Percentiles rank a stretch among this genome's conserved stretches.
phyloP scores from a whole-genome alignment of 331 rosid species.

The Erythrophleum ivorense region DNA sequence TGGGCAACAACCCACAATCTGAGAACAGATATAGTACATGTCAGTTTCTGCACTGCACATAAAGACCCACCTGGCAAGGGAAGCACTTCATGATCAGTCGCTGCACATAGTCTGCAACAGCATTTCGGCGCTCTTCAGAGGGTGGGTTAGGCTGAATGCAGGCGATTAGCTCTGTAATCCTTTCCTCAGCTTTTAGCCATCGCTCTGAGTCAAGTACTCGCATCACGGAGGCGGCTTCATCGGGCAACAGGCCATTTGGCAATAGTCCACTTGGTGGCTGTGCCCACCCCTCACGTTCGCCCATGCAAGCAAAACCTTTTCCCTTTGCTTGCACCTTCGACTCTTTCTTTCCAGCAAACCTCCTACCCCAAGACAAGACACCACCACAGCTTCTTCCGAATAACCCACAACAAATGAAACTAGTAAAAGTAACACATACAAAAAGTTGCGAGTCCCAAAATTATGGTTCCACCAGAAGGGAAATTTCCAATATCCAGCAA shows the following conservation, averaged over 20 bases:
- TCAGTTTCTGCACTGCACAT: slow-evolving; percentile 12
- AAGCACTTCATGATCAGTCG: slow-evolving; percentile 79
- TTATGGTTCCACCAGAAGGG: slow-evolving; percentile 31
- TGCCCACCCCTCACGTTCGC: slow-evolving; percentile 91
- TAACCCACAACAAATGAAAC: slow-evolving; percentile 42
- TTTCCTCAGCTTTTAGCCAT: slow-evolving; percentile 88
- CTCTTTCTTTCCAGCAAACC: slow-evolving; percentile 37
- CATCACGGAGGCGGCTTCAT: slow-evolving; percentile 85
- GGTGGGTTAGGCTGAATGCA: slow-evolving; percentile 94
- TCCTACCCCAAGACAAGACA: slow-evolving; percentile 31
- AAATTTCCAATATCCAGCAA: slow-evolving; percentile 33
- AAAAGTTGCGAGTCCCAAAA: slow-evolving; percentile 35
- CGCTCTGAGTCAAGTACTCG: slow-evolving; percentile 74
- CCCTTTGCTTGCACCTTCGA: slow-evolving; percentile 33
- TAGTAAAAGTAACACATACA: slow-evolving; percentile 23
- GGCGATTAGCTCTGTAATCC: slow-evolving; percentile 88
- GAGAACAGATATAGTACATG: not conserved
- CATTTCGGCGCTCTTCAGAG: slow-evolving; percentile 81
- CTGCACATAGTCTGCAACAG: slow-evolving; percentile 86
- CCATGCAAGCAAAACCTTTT: slow-evolving; percentile 74
- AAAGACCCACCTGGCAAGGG: slow-evolving; percentile 79
- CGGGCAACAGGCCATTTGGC: slow-evolving; percentile 88
- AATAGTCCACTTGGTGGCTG: slow-evolving; percentile 88
- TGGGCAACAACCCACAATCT: not conserved
- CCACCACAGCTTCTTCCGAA: slow-evolving; percentile 38